These are phyloP conservation scores for Claviceps sp. DNA, from an alignment of 2,329 filamentous ascomycete species.

Conservation along the genomic window DNA sequence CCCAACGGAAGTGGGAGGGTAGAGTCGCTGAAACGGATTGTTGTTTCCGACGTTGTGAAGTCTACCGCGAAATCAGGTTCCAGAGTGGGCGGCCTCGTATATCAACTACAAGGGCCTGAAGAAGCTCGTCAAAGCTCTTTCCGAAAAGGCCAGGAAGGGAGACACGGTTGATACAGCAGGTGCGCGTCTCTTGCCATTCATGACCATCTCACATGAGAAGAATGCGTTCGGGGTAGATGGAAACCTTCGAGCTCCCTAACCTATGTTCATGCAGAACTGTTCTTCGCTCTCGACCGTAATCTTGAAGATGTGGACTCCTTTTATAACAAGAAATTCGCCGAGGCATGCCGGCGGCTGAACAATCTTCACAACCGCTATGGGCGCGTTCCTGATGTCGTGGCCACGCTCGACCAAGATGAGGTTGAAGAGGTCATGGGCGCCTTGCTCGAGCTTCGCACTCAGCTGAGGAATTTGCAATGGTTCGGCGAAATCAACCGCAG, in stretches of 20 bases:
- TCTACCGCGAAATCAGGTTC: slow-evolving; percentile 70
- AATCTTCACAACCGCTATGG: slow-evolving; percentile 83
- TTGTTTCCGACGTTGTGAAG: slow-evolving; percentile 20
- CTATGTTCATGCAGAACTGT: slow-evolving; percentile 58
- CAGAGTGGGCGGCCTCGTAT: slow-evolving; percentile 72
- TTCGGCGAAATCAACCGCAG: slow-evolving; percentile 93
- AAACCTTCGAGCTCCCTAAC: slow-evolving; percentile 19
- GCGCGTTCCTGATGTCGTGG: slow-evolving; percentile 51
- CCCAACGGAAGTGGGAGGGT: neutral
- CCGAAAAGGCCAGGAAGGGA: slow-evolving; percentile 50
- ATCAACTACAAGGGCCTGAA: slow-evolving; percentile 89
- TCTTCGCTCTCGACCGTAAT: slow-evolving; percentile 91
- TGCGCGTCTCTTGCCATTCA: slow-evolving; percentile 35
- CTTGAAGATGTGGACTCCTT: slow-evolving; percentile 94
- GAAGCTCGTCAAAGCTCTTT: slow-evolving; percentile 80
- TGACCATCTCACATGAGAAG: slow-evolving; percentile 7
- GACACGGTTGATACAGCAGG: slow-evolving; percentile 79
- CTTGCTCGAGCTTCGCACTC: slow-evolving; percentile 73
- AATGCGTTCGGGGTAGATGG: slow-evolving; percentile 10
- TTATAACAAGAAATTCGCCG: slow-evolving; percentile 89
- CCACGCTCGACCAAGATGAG: slow-evolving; percentile 75
- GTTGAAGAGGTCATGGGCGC: slow-evolving; percentile 83
- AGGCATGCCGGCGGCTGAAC: slow-evolving; percentile 71
- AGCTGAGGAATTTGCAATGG: slow-evolving; percentile 87
- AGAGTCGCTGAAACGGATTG: slow-evolving; percentile 8